Base-by-base conservation (phyloP, 1,284 basidiomycete species). In the Athelia sp. region DNA sequence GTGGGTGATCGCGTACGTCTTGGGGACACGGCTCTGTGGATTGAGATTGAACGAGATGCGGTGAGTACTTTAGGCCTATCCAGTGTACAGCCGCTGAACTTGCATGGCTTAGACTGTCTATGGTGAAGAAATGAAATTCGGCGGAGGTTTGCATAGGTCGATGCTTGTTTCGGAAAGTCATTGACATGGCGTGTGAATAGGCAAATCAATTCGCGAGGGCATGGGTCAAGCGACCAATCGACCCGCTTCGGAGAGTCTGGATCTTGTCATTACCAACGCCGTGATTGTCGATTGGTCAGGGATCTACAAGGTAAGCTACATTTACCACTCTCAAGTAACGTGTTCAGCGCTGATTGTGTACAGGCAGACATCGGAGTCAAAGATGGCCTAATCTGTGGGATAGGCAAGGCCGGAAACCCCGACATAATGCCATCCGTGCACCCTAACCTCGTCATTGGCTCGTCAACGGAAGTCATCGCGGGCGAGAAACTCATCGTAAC, bases 121-220 rank as follows among this genome's bases (percentile, higher is more conserved):
- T 61, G 93, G 96, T 9, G 96, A 99, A 58, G 97, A 99, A 71
- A 87, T 90, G 72, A 99, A 98, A 68, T 99, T 99, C 61, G 96
- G 96, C 13, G 96, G 96, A 61, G 95, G 91, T 84, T 57, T 57
- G 69, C n/a, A 18, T 26, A 32, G 23, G 32, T 23, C 32, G 48
- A 22, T 14, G 13, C 3, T 49, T 29, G n/a, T 50, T 43, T 53
- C 32, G 53, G 48, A 19, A 50, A 45, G 15, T 46, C 17, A 47
- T 38, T 42, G 8, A n/a, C 19, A 4, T 21, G 10, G 19, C 17
- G 17, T 11, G 18, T 17, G 54, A n/a, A n/a, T 54, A 90, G 90
- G 92, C 13, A 98, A 98, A 70, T 83, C 87, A 0, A 87, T 97
- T 46, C 85, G 94, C n/a, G 95, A 98, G 61, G 94, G 94, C 9